Evolutionary conservation across 352 stramenopile species (phyloP).

Genomic region (Globisporangium lucens): DNA sequence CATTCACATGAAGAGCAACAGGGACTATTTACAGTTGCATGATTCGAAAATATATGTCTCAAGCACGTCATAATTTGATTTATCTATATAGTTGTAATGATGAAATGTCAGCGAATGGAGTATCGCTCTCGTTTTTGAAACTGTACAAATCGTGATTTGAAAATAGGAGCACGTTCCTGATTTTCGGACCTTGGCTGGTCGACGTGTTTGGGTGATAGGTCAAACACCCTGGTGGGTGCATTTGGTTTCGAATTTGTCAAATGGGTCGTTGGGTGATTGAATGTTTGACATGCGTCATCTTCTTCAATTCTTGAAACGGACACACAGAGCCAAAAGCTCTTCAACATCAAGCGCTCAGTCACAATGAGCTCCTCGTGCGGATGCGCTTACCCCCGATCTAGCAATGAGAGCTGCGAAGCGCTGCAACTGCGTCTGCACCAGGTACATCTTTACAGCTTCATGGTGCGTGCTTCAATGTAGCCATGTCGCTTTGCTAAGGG

Average conservation of each 20-base stretch:
- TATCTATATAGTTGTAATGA: no score
- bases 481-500: not conserved
- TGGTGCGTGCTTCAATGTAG: not conserved
- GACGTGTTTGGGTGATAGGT: not conserved
- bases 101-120: not conserved
- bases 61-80: not conserved
- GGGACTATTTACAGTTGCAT: not conserved
- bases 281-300: not conserved
- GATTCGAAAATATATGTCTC: not conserved
- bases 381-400: not conserved
- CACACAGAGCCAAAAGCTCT: no score
- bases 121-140: not conserved
- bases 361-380: not conserved
- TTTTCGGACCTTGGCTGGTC: not conserved
- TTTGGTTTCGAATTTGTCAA: not conserved
- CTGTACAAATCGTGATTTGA: not conserved
- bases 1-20: not conserved
- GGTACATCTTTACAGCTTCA: slow-evolving; percentile 7
- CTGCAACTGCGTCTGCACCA: slow-evolving; percentile 42
- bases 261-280: not conserved
- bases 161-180: not conserved
- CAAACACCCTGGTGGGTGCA: not conserved
- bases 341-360: not conserved
- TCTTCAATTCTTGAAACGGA: not conserved
- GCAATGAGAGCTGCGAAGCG: slow-evolving; percentile 19